These are phyloP conservation scores for Vaccinium vitisidaea DNA, from an alignment of 148 eudicot species.

Conservation along the genomic window DNA sequence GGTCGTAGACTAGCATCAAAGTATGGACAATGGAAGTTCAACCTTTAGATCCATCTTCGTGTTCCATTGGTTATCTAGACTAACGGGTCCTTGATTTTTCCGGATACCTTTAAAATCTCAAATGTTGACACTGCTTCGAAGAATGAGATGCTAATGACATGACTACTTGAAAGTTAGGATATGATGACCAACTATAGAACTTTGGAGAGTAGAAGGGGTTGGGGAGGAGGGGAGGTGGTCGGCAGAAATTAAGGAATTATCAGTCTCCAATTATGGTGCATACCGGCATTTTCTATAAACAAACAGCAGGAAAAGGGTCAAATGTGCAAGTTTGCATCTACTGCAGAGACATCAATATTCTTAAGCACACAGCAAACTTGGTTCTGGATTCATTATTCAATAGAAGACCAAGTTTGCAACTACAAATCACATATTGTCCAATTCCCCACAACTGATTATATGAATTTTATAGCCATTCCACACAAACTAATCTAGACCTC, in stretches of 20 bases:
- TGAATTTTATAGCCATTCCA: neutral
- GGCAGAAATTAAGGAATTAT: neutral
- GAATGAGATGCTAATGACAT: too few relatives aligned
- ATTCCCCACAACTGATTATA: neutral
- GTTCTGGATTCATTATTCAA: neutral
- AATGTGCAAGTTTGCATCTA: neutral
- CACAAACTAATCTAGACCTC: neutral
- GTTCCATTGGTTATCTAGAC: neutral
- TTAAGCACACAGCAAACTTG: neutral
- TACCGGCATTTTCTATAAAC: neutral
- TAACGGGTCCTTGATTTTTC: too few relatives aligned
- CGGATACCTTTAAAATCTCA: too few relatives aligned
- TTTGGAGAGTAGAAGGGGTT: too few relatives aligned
- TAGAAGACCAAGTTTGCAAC: neutral
- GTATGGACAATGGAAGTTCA: neutral
- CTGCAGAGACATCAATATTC: neutral
- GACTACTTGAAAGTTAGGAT: too few relatives aligned
- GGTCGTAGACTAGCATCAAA: neutral
- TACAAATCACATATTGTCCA: neutral
- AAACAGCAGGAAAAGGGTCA: neutral
- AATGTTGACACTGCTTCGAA: too few relatives aligned
- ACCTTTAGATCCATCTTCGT: neutral
- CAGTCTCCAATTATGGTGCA: neutral
- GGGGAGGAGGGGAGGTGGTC: too few relatives aligned
- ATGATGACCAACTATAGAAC: too few relatives aligned